These are phyloP conservation scores for Leptoxyphium fumago DNA, from an alignment of 2,329 filamentous ascomycete species.

Conservation along the genomic window DNA sequence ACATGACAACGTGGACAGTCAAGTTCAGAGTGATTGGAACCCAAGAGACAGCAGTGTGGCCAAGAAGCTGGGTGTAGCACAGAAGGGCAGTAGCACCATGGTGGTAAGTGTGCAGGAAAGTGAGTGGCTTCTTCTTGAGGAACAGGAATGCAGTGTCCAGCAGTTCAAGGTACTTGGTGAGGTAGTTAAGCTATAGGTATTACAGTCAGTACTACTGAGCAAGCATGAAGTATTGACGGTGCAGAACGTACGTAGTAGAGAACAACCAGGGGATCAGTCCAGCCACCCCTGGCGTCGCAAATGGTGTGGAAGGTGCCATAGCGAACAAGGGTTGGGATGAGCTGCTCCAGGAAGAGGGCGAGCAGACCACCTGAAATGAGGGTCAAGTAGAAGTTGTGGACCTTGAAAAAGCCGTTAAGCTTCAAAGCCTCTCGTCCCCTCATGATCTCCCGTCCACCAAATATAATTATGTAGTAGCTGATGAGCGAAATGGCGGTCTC, in stretches of 20 bases:
- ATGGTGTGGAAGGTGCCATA: slow-evolving; percentile 81
- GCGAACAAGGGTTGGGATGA: slow-evolving; percentile 67
- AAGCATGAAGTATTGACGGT: background rate
- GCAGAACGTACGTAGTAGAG: slow-evolving; percentile 79
- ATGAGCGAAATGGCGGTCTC: slow-evolving; percentile 67
- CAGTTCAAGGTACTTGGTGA: slow-evolving; percentile 94
- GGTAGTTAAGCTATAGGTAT: slow-evolving; percentile 69
- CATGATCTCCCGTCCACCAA: slow-evolving; percentile 87
- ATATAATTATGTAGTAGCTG: slow-evolving; percentile 85
- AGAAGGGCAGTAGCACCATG: slow-evolving; percentile 92
- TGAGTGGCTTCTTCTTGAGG: slow-evolving; percentile 98
- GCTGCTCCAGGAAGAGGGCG: slow-evolving; percentile 77
- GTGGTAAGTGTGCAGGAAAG: slow-evolving; percentile 98
- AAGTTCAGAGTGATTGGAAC: slow-evolving; percentile 87
- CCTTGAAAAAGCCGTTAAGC: slow-evolving; percentile 77
- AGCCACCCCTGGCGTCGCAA: slow-evolving; percentile 68
- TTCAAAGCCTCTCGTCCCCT: slow-evolving; percentile 71
- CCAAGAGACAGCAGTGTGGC: slow-evolving; percentile 87
- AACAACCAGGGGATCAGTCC: slow-evolving; percentile 84
- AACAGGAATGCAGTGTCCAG: slow-evolving; percentile 93
- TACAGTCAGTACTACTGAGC: background rate
- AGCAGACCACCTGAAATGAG: slow-evolving; percentile 68
- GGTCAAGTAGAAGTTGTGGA: slow-evolving; percentile 94
- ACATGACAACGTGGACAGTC: slow-evolving; percentile 94
- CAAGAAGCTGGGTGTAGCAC: slow-evolving; percentile 94